Evolutionary conservation across 306 rosid species (phyloP).

Genomic region (Castanospermum australe): DNA sequence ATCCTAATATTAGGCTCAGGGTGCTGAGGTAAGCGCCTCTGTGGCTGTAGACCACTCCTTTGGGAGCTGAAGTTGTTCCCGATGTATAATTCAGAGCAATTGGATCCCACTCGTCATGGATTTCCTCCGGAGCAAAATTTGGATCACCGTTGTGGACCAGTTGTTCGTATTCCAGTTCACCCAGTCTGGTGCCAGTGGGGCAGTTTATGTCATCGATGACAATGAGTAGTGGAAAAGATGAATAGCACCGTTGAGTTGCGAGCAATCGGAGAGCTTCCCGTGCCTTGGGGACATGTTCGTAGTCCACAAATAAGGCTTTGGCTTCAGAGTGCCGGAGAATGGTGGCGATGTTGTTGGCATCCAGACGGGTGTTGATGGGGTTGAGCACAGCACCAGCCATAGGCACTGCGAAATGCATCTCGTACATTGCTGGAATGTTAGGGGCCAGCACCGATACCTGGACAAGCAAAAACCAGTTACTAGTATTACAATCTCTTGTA

Average conservation of each 20-base stretch:
- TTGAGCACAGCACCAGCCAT: conserved; percentile 74
- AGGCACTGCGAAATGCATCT: conserved; percentile 82
- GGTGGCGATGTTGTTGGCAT: conserved; percentile 54
- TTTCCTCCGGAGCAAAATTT: not conserved
- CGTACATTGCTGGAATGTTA: conserved; percentile 72
- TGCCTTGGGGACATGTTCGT: conserved; percentile 42
- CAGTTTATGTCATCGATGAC: conserved; percentile 64
- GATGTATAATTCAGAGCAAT: conserved; percentile 70
- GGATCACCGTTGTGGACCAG: conserved; percentile 40
- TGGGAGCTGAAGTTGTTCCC: conserved; percentile 70
- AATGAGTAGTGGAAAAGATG: conserved; percentile 45
- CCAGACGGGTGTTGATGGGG: conserved; percentile 69
- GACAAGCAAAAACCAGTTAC: not conserved
- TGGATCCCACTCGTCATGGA: conserved; percentile 56
- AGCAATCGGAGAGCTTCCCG: conserved; percentile 46
- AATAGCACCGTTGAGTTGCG: not conserved
- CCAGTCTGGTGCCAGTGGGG: conserved; percentile 47
- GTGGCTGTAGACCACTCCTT: conserved; percentile 74
- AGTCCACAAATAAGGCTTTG: conserved; percentile 64
- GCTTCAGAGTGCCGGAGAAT: conserved; percentile 67
- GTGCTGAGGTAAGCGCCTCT: conserved; percentile 67
- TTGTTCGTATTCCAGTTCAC: conserved; percentile 61
- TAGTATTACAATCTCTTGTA: not conserved
- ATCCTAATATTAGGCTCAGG: conserved; percentile 45
- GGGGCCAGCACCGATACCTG: conserved; percentile 80